Evolutionary conservation across 164 flowering plant genomes (phyloP).

Genomic region (Kalanchoe fedtschenkoi): DNA sequence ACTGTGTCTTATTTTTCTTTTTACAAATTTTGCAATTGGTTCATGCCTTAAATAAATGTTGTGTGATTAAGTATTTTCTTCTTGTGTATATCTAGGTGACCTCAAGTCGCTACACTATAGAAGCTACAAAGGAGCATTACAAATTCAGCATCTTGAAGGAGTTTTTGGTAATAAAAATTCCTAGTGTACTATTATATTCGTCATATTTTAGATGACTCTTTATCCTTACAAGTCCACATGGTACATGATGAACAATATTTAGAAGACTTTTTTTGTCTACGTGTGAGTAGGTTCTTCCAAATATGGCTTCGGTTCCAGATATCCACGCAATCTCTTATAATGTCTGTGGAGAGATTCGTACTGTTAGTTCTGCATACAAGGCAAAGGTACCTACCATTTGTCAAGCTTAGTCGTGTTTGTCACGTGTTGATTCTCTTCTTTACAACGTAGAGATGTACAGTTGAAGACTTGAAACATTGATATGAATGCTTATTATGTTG

Average conservation of each 20-base stretch:
- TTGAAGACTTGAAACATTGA: neutral
- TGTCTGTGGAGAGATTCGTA: constrained; percentile 70
- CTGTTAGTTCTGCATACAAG: constrained; percentile 37
- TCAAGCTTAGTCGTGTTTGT: neutral
- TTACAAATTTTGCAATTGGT: too few relatives aligned
- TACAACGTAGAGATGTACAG: neutral
- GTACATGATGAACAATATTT: neutral
- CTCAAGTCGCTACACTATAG: constrained; percentile 66
- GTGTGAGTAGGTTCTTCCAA: constrained; percentile 69
- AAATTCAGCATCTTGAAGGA: constrained; percentile 59
- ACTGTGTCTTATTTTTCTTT: too few relatives aligned
- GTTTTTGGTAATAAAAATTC: constrained; percentile 44
- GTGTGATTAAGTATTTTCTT: neutral
- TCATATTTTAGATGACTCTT: neutral
- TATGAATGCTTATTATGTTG: constrained; percentile 6
- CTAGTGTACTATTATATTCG: neutral
- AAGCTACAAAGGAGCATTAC: constrained; percentile 78
- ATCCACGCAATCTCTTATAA: constrained; percentile 71
- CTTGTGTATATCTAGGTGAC: constrained; percentile 46
- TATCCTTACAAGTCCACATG: neutral
- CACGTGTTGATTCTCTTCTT: neutral
- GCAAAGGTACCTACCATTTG: constrained; percentile 52
- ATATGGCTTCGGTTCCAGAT: constrained; percentile 83
- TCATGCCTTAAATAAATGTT: too few relatives aligned
- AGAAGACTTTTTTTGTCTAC: constrained; percentile 2